Percentiles rank a stretch among this genome's conserved stretches.
Conservation (phyloP, 352 stramenopile species). For the Globisporangium cederbergense region DNA sequence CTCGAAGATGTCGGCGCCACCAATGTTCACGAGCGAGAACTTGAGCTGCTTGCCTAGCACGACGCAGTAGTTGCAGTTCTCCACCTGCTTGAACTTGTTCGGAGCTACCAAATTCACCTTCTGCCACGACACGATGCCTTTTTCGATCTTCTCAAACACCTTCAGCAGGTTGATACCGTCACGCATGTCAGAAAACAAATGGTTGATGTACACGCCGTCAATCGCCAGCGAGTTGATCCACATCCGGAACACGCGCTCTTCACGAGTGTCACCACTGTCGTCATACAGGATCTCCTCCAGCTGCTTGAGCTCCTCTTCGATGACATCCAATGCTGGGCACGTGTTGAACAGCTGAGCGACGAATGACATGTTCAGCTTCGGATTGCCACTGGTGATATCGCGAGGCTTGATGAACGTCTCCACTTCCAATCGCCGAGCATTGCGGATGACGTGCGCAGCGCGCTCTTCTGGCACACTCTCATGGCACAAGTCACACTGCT, state of each 20-base stretch:
- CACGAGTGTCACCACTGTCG: constrained; percentile 80
- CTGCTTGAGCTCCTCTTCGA: constrained; percentile 84
- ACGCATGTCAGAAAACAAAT: constrained; percentile 88
- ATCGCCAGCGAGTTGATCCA: constrained; percentile 93
- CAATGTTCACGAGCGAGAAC: constrained; percentile 90
- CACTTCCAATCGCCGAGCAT: constrained; percentile 77
- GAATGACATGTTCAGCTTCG: constrained; percentile 91
- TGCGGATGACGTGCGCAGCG: constrained; percentile 79
- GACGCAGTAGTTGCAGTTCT: constrained; percentile 90
- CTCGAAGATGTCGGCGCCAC: constrained; percentile 90
- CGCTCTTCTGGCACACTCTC: constrained; percentile 57
- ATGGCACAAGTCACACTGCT: constrained; percentile 61
- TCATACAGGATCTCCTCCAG: constrained; percentile 88
- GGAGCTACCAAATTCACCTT: constrained; percentile 86
- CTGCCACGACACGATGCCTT: constrained; percentile 85
- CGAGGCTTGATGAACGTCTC: constrained; percentile 91
- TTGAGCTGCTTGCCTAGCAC: constrained; percentile 86
- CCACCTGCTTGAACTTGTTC: constrained; percentile 90
- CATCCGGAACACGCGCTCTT: constrained; percentile 89
- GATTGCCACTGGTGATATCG: constrained; percentile 91
- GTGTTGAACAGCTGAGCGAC: constrained; percentile 92
- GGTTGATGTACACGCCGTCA: constrained; percentile 86
- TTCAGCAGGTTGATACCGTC: constrained; percentile 90
- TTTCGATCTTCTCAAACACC: constrained; percentile 87
- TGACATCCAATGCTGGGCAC: constrained; percentile 77